These are phyloP conservation scores for Aspergillus oerlinghausenensis DNA, from an alignment of 2,329 filamentous ascomycete genomes.

Conservation along the genomic window DNA sequence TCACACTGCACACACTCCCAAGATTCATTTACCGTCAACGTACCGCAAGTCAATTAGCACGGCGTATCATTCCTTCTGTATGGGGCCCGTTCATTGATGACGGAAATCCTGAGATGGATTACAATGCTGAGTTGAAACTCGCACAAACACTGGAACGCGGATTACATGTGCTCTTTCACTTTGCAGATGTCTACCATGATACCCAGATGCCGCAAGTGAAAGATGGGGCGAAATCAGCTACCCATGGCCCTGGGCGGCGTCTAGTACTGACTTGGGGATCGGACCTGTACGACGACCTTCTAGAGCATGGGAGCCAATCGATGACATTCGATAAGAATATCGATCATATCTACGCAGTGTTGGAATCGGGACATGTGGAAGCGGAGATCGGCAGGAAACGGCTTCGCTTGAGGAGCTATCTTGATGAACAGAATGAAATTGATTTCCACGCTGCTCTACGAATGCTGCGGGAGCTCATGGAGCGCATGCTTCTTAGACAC, in stretches of 20 bases:
- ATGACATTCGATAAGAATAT: conserved; percentile 18
- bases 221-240: conserved; percentile 4
- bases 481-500: conserved; percentile 27
- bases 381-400: conserved; percentile 22
- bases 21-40: conserved; percentile 20
- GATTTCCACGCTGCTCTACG: conserved; percentile 26
- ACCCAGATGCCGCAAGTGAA: conserved; percentile 11
- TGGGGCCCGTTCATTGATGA: conserved; percentile 24
- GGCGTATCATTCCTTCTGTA: conserved; percentile 23
- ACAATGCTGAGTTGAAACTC: conserved; percentile 22
- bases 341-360: conserved; percentile 19
- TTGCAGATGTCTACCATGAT: conserved; percentile 22
- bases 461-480: conserved; percentile 27
- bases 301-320: conserved; percentile 7
- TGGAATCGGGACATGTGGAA: conserved; percentile 21
- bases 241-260: conserved; percentile 13
- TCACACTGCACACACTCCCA: conserved; percentile 21
- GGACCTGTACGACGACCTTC: conserved; percentile 18
- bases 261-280: conserved; percentile 13
- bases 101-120: conserved; percentile 20
- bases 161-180: conserved; percentile 26
- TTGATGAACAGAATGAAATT: conserved; percentile 21
- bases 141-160: conserved; percentile 23
- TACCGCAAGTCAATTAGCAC: conserved; percentile 18
- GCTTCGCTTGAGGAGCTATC: conserved; percentile 19